These are phyloP conservation scores for Protomyces arabidopsidicola DNA, from an alignment of 1,139 yeast species.

Conservation along the genomic window DNA sequence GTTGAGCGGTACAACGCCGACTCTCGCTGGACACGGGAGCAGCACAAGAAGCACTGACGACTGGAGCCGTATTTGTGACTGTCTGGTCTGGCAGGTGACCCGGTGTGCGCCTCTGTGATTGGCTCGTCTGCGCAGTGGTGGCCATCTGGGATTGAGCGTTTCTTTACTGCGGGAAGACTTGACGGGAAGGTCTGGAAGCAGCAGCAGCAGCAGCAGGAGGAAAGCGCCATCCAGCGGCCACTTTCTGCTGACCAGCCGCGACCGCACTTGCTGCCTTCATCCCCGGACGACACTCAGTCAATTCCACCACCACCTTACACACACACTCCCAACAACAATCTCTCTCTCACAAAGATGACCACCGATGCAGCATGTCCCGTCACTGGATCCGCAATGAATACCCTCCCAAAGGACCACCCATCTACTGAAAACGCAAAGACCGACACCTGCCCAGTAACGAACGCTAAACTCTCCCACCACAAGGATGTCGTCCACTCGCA, in stretches of 20 bases:
- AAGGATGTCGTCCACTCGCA: slow-evolving; percentile 14
- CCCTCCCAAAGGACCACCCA: slow-evolving; percentile 20
- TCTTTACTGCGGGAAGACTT: neutral
- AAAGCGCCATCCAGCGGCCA: too few relatives aligned
- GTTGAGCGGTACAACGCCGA: slow-evolving; percentile 17
- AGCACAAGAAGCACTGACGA: neutral
- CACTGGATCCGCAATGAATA: slow-evolving; percentile 11
- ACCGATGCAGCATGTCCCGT: slow-evolving; percentile 13
- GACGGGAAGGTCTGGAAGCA: neutral
- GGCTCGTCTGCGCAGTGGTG: neutral
- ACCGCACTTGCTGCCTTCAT: neutral
- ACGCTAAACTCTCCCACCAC: slow-evolving; percentile 19
- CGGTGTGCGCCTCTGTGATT: neutral
- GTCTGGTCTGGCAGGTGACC: neutral
- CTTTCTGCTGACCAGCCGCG: neutral
- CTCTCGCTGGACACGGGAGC: slow-evolving; percentile 16
- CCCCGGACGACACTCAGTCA: neutral
- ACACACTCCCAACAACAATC: neutral
- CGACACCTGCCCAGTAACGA: slow-evolving; percentile 19
- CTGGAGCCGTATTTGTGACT: neutral
- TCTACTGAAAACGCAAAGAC: slow-evolving; percentile 6
- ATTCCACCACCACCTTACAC: neutral
- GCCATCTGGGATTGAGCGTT: neutral
- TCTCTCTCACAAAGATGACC: neutral
- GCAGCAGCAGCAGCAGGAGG: neutral